Conservation (phyloP, 1,284 basidiomycete genomes). For the Marasmius sp. region DNA sequence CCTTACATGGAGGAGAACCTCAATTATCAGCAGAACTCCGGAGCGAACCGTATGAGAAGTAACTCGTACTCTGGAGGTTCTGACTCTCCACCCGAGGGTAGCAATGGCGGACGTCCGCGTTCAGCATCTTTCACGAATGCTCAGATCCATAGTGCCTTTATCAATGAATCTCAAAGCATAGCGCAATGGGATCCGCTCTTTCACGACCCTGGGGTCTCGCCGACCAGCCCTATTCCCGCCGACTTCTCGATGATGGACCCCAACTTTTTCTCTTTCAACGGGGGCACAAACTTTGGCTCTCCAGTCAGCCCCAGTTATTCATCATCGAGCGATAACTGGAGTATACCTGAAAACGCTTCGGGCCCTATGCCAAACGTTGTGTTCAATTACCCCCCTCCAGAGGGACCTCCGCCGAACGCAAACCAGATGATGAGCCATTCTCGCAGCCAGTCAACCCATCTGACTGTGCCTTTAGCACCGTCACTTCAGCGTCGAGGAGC, state of each 20-base stretch:
- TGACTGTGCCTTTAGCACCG: not conserved
- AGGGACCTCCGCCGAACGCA: not conserved
- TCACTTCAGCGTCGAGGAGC: not conserved
- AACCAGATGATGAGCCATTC: not conserved
- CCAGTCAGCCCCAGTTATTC: not conserved
- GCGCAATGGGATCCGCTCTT: slow-evolving; percentile 1
- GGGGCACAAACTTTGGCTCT: not conserved
- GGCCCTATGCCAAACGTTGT: not conserved
- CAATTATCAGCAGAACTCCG: not conserved
- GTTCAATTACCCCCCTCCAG: not conserved
- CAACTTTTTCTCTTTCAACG: not conserved
- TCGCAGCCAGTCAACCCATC: slow-evolving; percentile 2
- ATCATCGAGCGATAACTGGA: not conserved
- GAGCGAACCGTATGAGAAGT: slow-evolving; percentile 7
- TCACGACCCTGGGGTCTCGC: not conserved
- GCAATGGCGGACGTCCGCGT: slow-evolving; percentile 1
- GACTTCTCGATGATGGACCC: not conserved
- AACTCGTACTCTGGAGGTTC: slow-evolving; percentile 9
- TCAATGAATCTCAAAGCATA: not conserved
- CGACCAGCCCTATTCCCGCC: not conserved
- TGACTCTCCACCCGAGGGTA: slow-evolving; percentile 1
- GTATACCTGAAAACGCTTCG: not conserved
- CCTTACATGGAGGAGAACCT: not conserved
- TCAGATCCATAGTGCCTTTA: not conserved
- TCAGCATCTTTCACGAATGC: slow-evolving; percentile 11